Percentiles rank a stretch among this genome's conserved stretches.
Conservation (phyloP, 2,329 filamentous ascomycete genomes). For the Sclerotinia spermophila region DNA sequence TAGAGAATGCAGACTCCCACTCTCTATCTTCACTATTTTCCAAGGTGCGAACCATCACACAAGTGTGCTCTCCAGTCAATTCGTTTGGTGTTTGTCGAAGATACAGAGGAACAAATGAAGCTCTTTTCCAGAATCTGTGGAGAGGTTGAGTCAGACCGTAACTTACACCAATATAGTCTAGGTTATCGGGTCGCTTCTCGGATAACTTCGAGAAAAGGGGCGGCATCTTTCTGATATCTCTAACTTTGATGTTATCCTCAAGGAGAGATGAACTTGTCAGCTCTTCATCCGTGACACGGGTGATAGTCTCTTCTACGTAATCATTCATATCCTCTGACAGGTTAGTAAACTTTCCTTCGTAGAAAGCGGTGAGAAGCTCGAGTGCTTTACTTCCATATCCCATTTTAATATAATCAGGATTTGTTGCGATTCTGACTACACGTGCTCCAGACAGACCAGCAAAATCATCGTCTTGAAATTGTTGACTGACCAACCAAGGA, state of each 20-base stretch:
- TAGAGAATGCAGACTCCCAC: conserved; percentile 88
- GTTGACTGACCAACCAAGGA: conserved; percentile 94
- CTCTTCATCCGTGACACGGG: conserved; percentile 78
- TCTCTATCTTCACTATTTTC: conserved; percentile 62
- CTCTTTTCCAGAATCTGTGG: conserved; percentile 96
- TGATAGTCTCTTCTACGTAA: conserved; percentile 57
- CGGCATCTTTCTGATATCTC: conserved; percentile 88
- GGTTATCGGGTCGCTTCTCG: conserved; percentile 71
- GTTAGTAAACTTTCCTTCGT: conserved; percentile 85
- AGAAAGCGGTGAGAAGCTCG: conserved; percentile 85
- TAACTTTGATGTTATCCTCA: conserved; percentile 82
- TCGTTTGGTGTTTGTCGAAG: conserved; percentile 94
- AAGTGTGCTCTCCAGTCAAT: conserved; percentile 94
- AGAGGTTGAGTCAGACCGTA: conserved; percentile 85
- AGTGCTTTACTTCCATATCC: conserved; percentile 90
- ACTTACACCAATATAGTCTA: conserved; percentile 94
- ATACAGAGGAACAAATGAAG: conserved; percentile 83
- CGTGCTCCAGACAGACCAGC: conserved; percentile 88
- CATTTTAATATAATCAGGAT: conserved; percentile 88
- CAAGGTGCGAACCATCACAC: conserved; percentile 90
- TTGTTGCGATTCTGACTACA: conserved; percentile 91
- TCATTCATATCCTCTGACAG: conserved; percentile 67
- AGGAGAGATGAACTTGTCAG: conserved; percentile 71
- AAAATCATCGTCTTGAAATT: conserved; percentile 97
- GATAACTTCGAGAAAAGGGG: conserved; percentile 86